Evolutionary conservation across 345 rosid species (phyloP).

Genomic region (Salix caprea): DNA sequence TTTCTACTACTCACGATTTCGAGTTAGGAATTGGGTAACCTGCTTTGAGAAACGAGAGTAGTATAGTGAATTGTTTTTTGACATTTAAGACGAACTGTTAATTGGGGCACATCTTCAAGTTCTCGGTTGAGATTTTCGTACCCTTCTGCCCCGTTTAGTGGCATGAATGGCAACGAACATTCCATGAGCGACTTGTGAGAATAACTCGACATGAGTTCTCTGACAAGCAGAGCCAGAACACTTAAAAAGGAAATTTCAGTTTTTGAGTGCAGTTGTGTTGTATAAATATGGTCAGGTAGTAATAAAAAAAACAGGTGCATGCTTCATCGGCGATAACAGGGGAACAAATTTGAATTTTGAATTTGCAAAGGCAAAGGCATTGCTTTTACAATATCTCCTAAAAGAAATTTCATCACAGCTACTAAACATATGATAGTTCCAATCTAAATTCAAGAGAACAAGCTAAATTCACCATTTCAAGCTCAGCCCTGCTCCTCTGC

Average conservation of each 20-base stretch:
- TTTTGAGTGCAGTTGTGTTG: not conserved
- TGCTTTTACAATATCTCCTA: constrained; percentile 26
- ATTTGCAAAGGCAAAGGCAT: not conserved
- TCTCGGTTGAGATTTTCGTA: no score
- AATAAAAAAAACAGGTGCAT: not conserved
- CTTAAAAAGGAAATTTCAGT: not conserved
- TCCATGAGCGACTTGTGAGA: no score
- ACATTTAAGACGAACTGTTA: no score
- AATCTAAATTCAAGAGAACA: constrained; percentile 6
- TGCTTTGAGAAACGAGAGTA: no score
- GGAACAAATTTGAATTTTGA: constrained; percentile 25
- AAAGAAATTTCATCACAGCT: constrained; percentile 1
- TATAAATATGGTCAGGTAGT: not conserved
- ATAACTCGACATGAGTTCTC: no score
- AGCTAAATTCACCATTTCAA: constrained; percentile 2
- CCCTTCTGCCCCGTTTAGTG: no score
- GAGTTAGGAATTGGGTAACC: no score
- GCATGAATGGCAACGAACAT: no score
- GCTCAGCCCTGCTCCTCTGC: constrained; percentile 44
- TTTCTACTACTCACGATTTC: not conserved
- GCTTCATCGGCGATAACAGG: not conserved
- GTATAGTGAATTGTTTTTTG: no score
- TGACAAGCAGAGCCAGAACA: no score
- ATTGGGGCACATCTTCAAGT: no score
- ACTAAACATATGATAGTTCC: constrained; percentile 8